phyloP scores from a whole-genome alignment of 139 green algal species.

The Chara braunii region DNA sequence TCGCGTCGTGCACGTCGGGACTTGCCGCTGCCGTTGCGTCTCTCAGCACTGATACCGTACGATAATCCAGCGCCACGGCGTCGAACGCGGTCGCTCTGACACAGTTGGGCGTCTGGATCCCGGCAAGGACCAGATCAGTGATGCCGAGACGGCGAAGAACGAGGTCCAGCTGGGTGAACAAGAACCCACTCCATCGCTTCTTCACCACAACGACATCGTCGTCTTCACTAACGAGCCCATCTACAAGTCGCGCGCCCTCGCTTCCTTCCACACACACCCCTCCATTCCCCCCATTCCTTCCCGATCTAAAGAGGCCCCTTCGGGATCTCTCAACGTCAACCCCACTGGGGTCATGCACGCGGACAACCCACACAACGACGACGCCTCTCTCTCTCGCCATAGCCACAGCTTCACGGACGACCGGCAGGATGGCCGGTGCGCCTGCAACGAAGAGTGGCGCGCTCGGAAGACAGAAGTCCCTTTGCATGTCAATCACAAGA shows the following conservation, averaged over 20 bases:
- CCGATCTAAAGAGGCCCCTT: conserved; percentile 12
- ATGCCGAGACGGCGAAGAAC: conserved; percentile 47
- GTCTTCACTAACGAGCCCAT: conserved; percentile 5
- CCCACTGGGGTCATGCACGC: conserved; percentile 23
- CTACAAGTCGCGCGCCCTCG: conserved; percentile 19
- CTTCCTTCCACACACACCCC: conserved; percentile 11
- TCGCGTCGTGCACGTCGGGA: conserved; percentile 10
- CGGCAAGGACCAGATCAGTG: conserved; percentile 26
- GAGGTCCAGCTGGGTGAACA: conserved; percentile 54
- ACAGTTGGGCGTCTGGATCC: conserved; percentile 73
- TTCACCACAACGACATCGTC: conserved; percentile 54
- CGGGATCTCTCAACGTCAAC: conserved; percentile 15
- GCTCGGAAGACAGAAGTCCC: neutral
- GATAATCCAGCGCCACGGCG: conserved; percentile 59
- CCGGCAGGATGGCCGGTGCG: conserved; percentile 9
- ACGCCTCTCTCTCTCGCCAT: conserved; percentile 2
- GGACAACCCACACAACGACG: conserved; percentile 9
- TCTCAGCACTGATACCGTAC: conserved; percentile 16
- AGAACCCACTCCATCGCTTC: conserved; percentile 60
- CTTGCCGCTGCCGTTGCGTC: conserved; percentile 21
- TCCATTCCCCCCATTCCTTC: neutral
- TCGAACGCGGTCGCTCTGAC: conserved; percentile 65
- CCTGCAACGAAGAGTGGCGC: conserved; percentile 5
- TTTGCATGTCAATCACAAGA: conserved; percentile 25
- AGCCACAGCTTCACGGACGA: conserved; percentile 12